Evolutionary conservation across 2,329 filamentous ascomycete genomes (phyloP).

Genomic region (Paecilomyces niveus): DNA sequence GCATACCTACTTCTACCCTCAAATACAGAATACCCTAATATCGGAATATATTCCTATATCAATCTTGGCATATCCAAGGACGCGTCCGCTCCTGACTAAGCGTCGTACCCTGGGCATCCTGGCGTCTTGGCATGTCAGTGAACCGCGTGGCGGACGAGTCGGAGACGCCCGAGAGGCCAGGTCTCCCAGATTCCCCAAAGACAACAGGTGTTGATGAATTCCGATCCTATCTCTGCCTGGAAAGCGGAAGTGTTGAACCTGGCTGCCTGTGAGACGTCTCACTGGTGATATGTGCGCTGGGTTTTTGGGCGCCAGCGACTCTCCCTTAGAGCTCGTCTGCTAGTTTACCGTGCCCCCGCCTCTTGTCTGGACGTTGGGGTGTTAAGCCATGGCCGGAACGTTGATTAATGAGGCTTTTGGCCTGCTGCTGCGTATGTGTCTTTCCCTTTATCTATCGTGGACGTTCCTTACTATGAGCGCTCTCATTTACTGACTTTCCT

Average conservation of each 20-base stretch:
- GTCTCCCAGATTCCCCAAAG: neutral
- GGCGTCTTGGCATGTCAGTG: neutral
- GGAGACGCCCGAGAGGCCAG: neutral
- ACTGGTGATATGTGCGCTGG: slow-evolving; percentile 30
- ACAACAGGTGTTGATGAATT: neutral
- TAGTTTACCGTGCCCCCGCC: slow-evolving; percentile 8
- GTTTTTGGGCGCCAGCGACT: slow-evolving; percentile 21
- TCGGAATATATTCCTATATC: neutral
- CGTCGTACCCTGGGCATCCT: neutral
- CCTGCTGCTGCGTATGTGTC: slow-evolving; percentile 29
- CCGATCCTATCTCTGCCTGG: neutral
- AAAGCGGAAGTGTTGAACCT: neutral
- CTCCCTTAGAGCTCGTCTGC: slow-evolving; percentile 26
- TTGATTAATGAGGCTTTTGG: slow-evolving; percentile 27
- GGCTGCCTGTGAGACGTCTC: neutral
- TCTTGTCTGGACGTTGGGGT: neutral
- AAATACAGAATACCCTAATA: neutral
- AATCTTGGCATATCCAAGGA: neutral
- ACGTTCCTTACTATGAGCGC: neutral
- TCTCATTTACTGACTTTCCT: slow-evolving; percentile 12
- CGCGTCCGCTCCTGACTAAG: neutral
- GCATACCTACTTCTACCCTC: neutral
- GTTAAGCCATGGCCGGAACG: slow-evolving; percentile 27
- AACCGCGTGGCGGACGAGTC: neutral
- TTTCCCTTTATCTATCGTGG: neutral